Conservation (phyloP, 1,139 yeast species). For the Suhomyces guaymorum region DNA sequence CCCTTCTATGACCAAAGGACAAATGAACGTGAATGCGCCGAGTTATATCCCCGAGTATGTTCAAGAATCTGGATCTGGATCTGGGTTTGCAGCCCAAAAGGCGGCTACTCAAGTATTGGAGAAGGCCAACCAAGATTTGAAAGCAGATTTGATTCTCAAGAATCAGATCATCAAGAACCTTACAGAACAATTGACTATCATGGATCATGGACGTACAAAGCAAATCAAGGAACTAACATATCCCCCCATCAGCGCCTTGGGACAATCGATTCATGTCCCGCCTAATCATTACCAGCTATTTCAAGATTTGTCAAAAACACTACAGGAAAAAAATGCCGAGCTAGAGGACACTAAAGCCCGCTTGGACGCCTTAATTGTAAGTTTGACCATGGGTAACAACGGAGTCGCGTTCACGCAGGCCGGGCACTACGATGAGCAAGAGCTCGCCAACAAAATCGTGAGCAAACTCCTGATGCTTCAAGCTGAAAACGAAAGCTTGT, state of each 20-base stretch:
- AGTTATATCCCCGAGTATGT: slow-evolving; percentile 28
- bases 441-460: slow-evolving; percentile 73
- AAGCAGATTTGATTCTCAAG: slow-evolving; percentile 35
- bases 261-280: slow-evolving; percentile 29
- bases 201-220: slow-evolving; percentile 19
- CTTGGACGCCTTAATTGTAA: slow-evolving; percentile 59
- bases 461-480: slow-evolving; percentile 61
- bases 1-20: slow-evolving; percentile 5
- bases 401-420: slow-evolving; percentile 34
- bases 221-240: slow-evolving; percentile 10
- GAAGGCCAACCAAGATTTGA: too few species aligned
- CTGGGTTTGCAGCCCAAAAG: too few species aligned
- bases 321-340: slow-evolving; percentile 54
- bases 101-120: too few species aligned
- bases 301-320: slow-evolving; percentile 50
- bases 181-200: slow-evolving; percentile 29
- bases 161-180: slow-evolving; percentile 39
- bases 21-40: slow-evolving; percentile 32
- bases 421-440: slow-evolving; percentile 71
- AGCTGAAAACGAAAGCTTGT: slow-evolving; percentile 69
- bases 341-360: slow-evolving; percentile 60
- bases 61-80: slow-evolving; percentile 7
- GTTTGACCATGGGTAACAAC: slow-evolving; percentile 23
- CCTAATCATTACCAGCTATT: slow-evolving; percentile 49
- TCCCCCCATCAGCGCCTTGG: slow-evolving; percentile 6